These are phyloP conservation scores for Triangularia setosa DNA, from an alignment of 2,329 filamentous ascomycete genomes.

Conservation along the genomic window DNA sequence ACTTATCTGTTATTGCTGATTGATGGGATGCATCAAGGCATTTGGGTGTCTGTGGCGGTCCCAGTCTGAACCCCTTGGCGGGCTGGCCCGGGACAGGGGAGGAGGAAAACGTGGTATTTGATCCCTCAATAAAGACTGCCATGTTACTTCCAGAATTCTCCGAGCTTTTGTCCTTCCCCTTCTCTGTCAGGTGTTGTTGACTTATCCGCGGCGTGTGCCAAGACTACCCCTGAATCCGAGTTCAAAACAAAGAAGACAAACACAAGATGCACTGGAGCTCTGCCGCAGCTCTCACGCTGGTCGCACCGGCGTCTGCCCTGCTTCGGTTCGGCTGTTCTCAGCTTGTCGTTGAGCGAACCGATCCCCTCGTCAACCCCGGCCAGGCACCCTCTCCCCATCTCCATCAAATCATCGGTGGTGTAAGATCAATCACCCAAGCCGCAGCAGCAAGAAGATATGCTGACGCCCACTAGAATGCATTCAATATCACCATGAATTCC, in stretches of 20 bases:
- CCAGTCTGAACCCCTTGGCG: neutral
- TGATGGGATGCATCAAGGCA: neutral
- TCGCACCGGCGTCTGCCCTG: constrained; percentile 20
- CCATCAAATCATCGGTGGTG: constrained; percentile 26
- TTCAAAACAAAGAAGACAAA: neutral
- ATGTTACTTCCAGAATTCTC: neutral
- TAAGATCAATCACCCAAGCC: constrained; percentile 3
- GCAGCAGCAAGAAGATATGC: neutral
- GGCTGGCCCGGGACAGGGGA: neutral
- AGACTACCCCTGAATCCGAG: neutral
- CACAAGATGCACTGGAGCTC: constrained; percentile 21
- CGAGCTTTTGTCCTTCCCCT: neutral
- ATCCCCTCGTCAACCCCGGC: constrained; percentile 25
- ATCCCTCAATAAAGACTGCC: neutral
- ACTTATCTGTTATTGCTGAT: neutral
- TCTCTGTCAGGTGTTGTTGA: neutral
- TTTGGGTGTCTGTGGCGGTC: neutral
- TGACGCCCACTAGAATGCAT: constrained; percentile 30
- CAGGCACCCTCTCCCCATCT: constrained; percentile 24
- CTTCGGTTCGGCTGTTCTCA: constrained; percentile 26
- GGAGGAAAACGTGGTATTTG: neutral
- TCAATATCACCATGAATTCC: constrained; percentile 38
- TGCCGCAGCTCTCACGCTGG: constrained; percentile 20
- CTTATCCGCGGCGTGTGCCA: neutral
- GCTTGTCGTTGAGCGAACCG: constrained; percentile 23